phyloP scores from a whole-genome alignment of 2,329 filamentous ascomycete species.

The Neurospora crassa region DNA sequence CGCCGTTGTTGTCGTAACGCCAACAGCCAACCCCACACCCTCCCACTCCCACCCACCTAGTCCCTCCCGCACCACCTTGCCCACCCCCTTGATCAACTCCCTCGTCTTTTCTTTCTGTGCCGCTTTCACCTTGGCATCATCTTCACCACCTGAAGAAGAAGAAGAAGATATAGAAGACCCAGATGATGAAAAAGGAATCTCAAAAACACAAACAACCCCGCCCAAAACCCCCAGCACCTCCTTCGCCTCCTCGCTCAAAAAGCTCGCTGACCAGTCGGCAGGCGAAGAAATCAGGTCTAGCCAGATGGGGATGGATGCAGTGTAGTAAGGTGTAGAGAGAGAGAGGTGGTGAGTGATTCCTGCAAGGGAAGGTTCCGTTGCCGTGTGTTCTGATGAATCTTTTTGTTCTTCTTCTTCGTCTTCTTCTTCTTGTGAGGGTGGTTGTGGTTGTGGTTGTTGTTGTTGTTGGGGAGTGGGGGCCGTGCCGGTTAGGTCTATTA shows the following conservation, averaged over 20 bases:
- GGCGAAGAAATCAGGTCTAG: constrained; percentile 49
- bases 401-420: background rate
- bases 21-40: constrained; percentile 51
- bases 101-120: constrained; percentile 19
- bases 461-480: constrained; percentile 1
- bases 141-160: too few species aligned
- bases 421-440: constrained; percentile 1
- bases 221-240: constrained; percentile 55
- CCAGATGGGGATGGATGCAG: constrained; percentile 52
- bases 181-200: constrained; percentile 21
- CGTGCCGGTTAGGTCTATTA: constrained; percentile 7
- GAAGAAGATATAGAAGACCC: too few species aligned
- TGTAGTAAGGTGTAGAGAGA: constrained; percentile 53
- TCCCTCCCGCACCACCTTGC: constrained; percentile 44
- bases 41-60: constrained; percentile 56
- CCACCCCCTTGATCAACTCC: constrained; percentile 41
- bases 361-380: constrained; percentile 35
- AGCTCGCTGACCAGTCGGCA: constrained; percentile 46
- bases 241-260: constrained; percentile 49
- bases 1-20: constrained; percentile 29
- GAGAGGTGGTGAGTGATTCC: constrained; percentile 48
- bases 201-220: constrained; percentile 46
- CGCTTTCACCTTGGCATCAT: background rate
- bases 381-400: constrained; percentile 14
- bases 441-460: background rate